Conservation (phyloP, 495 filamentous ascomycete genomes). For the Trypethelium eluteriae region DNA sequence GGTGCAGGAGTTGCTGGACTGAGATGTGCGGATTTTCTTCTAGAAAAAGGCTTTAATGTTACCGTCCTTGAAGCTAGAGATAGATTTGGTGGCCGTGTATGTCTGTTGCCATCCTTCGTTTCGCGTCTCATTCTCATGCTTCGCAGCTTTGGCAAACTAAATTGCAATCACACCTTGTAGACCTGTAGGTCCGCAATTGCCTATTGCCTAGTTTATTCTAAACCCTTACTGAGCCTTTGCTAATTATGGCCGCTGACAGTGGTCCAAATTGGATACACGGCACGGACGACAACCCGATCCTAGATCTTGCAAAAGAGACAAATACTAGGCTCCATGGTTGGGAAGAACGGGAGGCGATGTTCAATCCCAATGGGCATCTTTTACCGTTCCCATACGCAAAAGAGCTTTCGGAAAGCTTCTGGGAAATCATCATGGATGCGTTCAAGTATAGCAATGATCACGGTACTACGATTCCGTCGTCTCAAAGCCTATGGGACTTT, state of each 20-base stretch:
- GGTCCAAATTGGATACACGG: constrained; percentile 98
- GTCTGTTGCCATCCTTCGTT: constrained; percentile 27
- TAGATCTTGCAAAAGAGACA: constrained; percentile 64
- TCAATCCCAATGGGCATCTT: constrained; percentile 55
- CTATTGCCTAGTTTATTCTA: constrained; percentile 6
- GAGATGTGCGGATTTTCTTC: constrained; percentile 72
- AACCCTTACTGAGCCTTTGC: neutral
- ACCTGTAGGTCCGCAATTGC: constrained; percentile 41
- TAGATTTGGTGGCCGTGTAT: constrained; percentile 74
- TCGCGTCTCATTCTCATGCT: constrained; percentile 14
- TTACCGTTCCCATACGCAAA: constrained; percentile 47
- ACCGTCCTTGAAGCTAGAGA: constrained; percentile 80
- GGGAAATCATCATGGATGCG: constrained; percentile 68
- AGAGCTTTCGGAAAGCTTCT: constrained; percentile 56
- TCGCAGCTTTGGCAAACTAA: constrained; percentile 27
- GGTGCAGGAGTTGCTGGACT: constrained; percentile 86
- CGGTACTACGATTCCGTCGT: constrained; percentile 53
- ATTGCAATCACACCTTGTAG: constrained; percentile 38
- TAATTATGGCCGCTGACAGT: constrained; percentile 34
- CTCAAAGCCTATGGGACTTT: constrained; percentile 70
- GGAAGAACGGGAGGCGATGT: constrained; percentile 50
- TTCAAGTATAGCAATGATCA: constrained; percentile 71
- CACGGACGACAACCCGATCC: constrained; percentile 73
- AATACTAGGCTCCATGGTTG: constrained; percentile 52
- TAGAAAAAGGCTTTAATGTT: constrained; percentile 69